Evolutionary conservation across 176 grass and related monocot genomes (phyloP), one percentile per base, ranked within the genome.

Genomic region (Oryza glaberrima): DNA sequence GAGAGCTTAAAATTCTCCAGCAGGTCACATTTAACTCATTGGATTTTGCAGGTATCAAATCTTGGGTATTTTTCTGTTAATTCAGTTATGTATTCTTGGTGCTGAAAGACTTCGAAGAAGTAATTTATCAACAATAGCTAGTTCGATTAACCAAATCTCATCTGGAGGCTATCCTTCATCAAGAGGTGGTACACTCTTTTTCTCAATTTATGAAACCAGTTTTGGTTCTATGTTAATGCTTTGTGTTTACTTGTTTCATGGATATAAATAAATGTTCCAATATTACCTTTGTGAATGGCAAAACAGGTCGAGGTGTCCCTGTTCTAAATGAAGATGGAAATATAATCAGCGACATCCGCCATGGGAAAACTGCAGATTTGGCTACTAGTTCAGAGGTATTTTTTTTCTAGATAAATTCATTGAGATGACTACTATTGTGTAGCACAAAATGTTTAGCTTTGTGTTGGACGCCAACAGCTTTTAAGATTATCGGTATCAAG

Each of bases 51-150:
- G 96, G 90, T 99, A 99, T 51, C 96, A 99, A 87, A 92, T 99
- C 77, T 84, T 99, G 91, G 93, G 96, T 69, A 80, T 98, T 79
- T 95, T 98, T 86, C 90, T 98, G 46, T 77, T 94, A 81, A 92
- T 98, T 85, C 96, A 98, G 84, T 66, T 98, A 32, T 95, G 93
- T 89, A 95, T 98, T 83, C 93, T 98, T 83, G 93, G 93, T 3
- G 93, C 91, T 81, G 96, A 98, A 94, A 85, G 91, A 77, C 80
- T 98, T 32, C 79, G 91, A 49, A 90, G 93, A 90, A 95, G 88
- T 90, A 95, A 98, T 89, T 65, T 95, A 79, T 98, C 90, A 36
- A 94, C 96, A 38, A 92, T 98, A 87, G 87, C 93, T 86, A 95
- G 83, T 89, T 94, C 93, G 28, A 90, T 92, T 77, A 88, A 93